Evolutionary conservation across 495 filamentous ascomycete genomes (phyloP), one percentile per base, ranked within the genome.

Genomic region (Aspergillus carlsbadensis): DNA sequence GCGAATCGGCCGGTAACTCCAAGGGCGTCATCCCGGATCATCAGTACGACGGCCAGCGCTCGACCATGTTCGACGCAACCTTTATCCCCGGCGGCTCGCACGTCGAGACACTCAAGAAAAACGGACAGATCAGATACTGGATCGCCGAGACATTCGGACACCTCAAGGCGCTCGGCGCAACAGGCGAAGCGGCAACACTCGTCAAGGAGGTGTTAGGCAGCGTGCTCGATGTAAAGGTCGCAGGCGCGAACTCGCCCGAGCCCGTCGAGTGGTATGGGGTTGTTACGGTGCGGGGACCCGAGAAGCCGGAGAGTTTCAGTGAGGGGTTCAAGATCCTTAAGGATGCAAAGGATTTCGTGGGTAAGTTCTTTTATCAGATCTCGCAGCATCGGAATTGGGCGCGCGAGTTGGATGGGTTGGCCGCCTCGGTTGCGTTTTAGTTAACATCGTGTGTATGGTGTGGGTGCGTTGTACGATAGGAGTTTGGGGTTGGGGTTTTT

Each of bases 1-100:
- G 47, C 34, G 47, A 50, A 46, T 18, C 42, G 44, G 6, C 35
- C 34, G 6, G 42, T 41, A 10, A 43, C 41, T 20, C 60, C 62
- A 55, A 81, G 43, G 85, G 82, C 14, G 74, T 89, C 0, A 71
- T 79, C 26, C 84, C 92, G 0, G 88, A 94, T 58, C 90, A 96
- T 63, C 87, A 92, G 64, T 82, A 94, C 56, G 84, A 90, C 48
- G 90, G 87, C 5, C 84, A 87, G 84, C 86, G 91, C 35, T 90
- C 85, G 4, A 96, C 90, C 4, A 82, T 96, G 73, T 93, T 96
- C 60, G 92, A 96, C 65, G 85, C 90, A 1, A 66, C 91, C 26
- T 92, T 91, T 65, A 76, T 96, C 17, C 89, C 90, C 15, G 89
- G 90, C 15, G 91, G 90, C 0, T 76, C 78, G 0, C 77, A 90